Evolutionary conservation across 768 basidiomycete species (phyloP).

Genomic region (Boletus pseudo-olivaceus): DNA sequence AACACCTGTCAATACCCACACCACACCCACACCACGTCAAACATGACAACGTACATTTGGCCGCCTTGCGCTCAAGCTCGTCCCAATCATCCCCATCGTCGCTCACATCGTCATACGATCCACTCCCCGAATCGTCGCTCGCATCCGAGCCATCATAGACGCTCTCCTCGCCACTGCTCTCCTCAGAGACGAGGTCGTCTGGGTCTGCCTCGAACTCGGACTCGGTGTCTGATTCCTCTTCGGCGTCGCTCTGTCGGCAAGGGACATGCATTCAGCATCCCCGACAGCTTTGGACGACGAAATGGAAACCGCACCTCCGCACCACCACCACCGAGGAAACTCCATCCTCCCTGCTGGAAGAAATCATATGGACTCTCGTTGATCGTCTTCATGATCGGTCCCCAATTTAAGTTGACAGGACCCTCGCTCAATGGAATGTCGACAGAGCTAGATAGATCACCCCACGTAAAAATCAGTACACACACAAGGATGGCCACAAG

Average conservation of each 20-base stretch:
- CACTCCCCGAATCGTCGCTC: constrained; percentile 58
- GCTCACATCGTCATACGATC: constrained; percentile 59
- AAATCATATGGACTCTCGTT: constrained; percentile 95
- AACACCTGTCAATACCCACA: background rate
- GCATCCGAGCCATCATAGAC: constrained; percentile 52
- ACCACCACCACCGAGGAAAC: constrained; percentile 72
- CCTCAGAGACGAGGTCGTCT: constrained; percentile 40
- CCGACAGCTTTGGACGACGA: background rate
- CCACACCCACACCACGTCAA: background rate
- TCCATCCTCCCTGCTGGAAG: constrained; percentile 98
- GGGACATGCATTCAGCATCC: constrained; percentile 36
- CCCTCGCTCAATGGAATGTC: constrained; percentile 96
- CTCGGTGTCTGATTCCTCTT: constrained; percentile 61
- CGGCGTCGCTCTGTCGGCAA: constrained; percentile 50
- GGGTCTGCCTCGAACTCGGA: constrained; percentile 62
- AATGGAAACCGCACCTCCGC: constrained; percentile 53
- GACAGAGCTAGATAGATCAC: constrained; percentile 64
- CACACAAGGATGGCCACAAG: background rate
- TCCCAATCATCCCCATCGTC: constrained; percentile 95
- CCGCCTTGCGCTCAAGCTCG: constrained; percentile 87
- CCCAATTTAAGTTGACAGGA: constrained; percentile 97
- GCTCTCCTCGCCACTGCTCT: constrained; percentile 51
- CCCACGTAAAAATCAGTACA: constrained; percentile 4
- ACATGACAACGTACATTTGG: constrained; percentile 53
- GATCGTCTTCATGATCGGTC: constrained; percentile 97